These are phyloP conservation scores for Ramicandelaber brevisporus DNA, from an alignment of 192 early-diverging fungal genomes.

Conservation along the genomic window DNA sequence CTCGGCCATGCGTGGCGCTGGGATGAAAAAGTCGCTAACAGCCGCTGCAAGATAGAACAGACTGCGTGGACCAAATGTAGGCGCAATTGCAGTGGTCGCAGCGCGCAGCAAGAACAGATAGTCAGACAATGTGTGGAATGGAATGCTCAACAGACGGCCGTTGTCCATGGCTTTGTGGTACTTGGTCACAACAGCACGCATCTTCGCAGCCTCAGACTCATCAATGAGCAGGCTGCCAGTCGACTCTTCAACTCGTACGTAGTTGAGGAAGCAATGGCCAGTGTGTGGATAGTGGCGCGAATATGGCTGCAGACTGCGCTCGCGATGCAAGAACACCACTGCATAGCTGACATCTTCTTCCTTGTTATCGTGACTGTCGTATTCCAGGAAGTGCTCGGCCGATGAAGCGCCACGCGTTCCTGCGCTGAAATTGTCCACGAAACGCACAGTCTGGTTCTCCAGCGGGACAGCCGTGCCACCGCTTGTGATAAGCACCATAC, in stretches of 20 bases:
- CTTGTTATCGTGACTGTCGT: too few relatives aligned
- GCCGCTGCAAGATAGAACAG: constrained; percentile 97
- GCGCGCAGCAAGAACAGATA: constrained; percentile 76
- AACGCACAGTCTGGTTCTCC: constrained; percentile 89
- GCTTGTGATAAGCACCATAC: constrained; percentile 73
- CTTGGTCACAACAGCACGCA: constrained; percentile 29
- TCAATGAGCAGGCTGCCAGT: constrained; percentile 34
- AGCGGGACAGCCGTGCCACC: constrained; percentile 93
- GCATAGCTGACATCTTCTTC: too few relatives aligned
- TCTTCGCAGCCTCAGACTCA: constrained; percentile 36
- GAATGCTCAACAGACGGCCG: constrained; percentile 43
- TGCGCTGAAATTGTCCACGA: constrained; percentile 95
- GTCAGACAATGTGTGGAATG: constrained; percentile 74
- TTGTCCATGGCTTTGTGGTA: constrained; percentile 33
- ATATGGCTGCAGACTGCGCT: constrained; percentile 81
- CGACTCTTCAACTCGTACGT: constrained; percentile 32
- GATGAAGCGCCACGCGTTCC: constrained; percentile 87
- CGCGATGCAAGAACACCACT: constrained; percentile 86
- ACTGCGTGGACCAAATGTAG: constrained; percentile 30
- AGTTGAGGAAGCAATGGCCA: constrained; percentile 53
- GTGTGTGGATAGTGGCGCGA: constrained; percentile 71
- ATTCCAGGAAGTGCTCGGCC: constrained; percentile 74
- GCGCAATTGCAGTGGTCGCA: constrained; percentile 36
- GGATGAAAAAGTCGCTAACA: constrained; percentile 96
- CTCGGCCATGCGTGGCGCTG: constrained; percentile 68